Conservation (phyloP, 2,329 filamentous ascomycete species). For the Fusarium albidum region DNA sequence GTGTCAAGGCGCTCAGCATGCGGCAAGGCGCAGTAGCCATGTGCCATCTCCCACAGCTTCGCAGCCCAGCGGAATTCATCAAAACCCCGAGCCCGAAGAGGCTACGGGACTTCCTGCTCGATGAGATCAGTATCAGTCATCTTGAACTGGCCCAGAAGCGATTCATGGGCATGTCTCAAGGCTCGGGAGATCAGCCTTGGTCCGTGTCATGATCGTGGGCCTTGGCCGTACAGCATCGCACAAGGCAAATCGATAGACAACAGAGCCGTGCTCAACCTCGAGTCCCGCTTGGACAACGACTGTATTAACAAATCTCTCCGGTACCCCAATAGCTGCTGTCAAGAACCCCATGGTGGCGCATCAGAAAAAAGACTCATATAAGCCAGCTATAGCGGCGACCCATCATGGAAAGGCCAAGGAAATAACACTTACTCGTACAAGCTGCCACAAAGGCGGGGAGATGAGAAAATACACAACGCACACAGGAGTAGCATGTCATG, state of each 20-base stretch:
- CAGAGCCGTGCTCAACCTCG: too few species aligned
- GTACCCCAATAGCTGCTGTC: neutral
- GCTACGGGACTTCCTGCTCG: neutral
- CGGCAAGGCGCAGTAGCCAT: slow-evolving; percentile 3
- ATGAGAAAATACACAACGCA: slow-evolving; percentile 2
- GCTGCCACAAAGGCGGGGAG: neutral
- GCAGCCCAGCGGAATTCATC: slow-evolving; percentile 28
- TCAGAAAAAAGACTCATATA: neutral
- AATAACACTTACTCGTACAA: neutral
- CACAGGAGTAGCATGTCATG: neutral
- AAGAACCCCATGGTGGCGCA: neutral
- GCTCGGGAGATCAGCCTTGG: too few species aligned
- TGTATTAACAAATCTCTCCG: slow-evolving; percentile 1
- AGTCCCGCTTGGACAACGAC: too few species aligned
- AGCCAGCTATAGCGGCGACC: neutral
- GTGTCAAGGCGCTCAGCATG: neutral
- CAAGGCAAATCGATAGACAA: too few species aligned
- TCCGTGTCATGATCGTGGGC: too few species aligned
- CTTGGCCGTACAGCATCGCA: too few species aligned
- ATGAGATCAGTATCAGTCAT: neutral
- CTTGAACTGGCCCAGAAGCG: neutral
- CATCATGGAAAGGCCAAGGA: neutral
- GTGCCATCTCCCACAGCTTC: slow-evolving; percentile 19
- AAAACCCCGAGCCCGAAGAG: slow-evolving; percentile 28
- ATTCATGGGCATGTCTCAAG: neutral